A percentile compares a stretch with the other conserved stretches of the same genome.
Conservation (phyloP, 1,284 basidiomycete species). For the Pseudozyma flocculosa region DNA sequence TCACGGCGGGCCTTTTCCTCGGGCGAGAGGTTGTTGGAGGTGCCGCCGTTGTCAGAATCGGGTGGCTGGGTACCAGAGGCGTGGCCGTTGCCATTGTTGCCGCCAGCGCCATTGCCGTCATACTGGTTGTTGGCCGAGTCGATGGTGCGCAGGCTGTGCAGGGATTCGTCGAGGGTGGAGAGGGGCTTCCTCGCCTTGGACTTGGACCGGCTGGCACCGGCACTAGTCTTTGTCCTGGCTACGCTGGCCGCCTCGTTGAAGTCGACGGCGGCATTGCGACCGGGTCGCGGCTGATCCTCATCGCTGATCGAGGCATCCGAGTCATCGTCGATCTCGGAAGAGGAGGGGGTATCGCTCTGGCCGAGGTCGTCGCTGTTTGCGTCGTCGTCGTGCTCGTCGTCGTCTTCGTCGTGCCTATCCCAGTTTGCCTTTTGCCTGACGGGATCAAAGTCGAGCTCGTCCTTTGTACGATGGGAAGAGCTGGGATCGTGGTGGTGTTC, state of each 20-base stretch:
- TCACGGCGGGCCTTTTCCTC: slow-evolving; percentile 26
- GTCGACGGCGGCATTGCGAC: slow-evolving; percentile 11
- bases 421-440: slow-evolving; percentile 33
- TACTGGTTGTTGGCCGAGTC: not conserved
- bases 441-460: slow-evolving; percentile 21
- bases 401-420: slow-evolving; percentile 28
- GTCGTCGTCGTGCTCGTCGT: slow-evolving; percentile 13
- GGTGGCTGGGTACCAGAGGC: slow-evolving; percentile 10
- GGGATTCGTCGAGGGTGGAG: slow-evolving; percentile 13
- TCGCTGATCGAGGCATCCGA: slow-evolving; percentile 21
- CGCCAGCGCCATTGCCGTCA: not conserved
- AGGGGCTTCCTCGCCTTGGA: slow-evolving; percentile 14
- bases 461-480: not conserved
- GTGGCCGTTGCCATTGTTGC: slow-evolving; percentile 3
- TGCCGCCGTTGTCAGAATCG: slow-evolving; percentile 24
- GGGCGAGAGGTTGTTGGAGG: slow-evolving; percentile 25
- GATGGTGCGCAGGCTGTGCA: slow-evolving; percentile 13
- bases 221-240: slow-evolving; percentile 7
- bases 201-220: slow-evolving; percentile 9
- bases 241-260: not conserved
- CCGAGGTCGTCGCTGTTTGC: slow-evolving; percentile 5
- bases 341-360: slow-evolving; percentile 27
- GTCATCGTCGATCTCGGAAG: slow-evolving; percentile 26
- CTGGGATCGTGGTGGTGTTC: slow-evolving; percentile 3
- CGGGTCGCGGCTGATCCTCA: slow-evolving; percentile 24